Evolutionary conservation across 208 protist genomes (phyloP).

Genomic region (Crithidia brevicula): DNA sequence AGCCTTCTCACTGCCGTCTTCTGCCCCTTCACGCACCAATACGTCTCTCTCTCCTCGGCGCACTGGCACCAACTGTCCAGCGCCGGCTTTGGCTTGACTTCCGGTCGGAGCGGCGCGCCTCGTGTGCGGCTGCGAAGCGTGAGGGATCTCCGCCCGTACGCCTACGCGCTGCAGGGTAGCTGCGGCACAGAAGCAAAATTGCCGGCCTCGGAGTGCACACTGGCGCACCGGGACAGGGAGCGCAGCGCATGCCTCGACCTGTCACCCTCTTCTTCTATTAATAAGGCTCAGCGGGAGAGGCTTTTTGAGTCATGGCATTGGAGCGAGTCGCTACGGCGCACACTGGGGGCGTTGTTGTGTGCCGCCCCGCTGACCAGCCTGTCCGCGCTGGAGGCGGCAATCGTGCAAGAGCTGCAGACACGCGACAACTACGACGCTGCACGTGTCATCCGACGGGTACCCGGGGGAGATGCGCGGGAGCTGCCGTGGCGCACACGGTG

Average conservation of each 20-base stretch:
- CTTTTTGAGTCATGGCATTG: conserved; percentile 28
- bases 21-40: conserved; percentile 69
- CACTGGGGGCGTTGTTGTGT: conserved; percentile 42
- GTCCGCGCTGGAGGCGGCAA: conserved; percentile 3
- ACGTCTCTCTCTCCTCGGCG: conserved; percentile 45
- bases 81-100: conserved; percentile 51
- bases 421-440: conserved; percentile 3
- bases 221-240: too few species aligned
- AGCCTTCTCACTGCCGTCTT: conserved; percentile 27
- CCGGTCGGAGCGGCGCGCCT: conserved; percentile 24
- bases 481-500: conserved; percentile 11
- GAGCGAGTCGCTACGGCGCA: conserved; percentile 37
- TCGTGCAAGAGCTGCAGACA: conserved; percentile 5
- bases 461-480: too few species aligned
- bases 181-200: neutral
- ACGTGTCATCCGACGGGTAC: neutral
- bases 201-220: too few species aligned
- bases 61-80: conserved; percentile 52
- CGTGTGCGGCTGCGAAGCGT: conserved; percentile 33
- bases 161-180: conserved; percentile 27
- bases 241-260: too few species aligned
- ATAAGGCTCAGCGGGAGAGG: too few species aligned
- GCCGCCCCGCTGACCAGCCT: conserved; percentile 26
- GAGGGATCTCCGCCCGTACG: conserved; percentile 29
- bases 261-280: too few species aligned